phyloP scores from a whole-genome alignment of 768 basidiomycete species.

The Ephemerocybe angulata region DNA sequence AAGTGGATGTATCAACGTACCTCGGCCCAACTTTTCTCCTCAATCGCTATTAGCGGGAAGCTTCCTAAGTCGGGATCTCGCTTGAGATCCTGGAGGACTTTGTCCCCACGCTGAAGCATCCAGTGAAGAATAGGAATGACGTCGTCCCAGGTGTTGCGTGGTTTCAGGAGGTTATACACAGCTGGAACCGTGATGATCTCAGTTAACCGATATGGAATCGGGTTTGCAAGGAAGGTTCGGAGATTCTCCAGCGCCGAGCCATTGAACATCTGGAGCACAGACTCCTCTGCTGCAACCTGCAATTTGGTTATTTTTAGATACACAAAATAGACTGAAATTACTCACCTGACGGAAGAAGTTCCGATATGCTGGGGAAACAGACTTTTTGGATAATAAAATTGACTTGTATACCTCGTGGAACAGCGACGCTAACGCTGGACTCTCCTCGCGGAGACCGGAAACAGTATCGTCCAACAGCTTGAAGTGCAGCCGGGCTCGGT shows the following conservation, averaged over 20 bases:
- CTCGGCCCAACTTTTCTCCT: background rate
- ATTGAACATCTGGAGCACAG: background rate
- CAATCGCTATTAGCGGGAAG: no score
- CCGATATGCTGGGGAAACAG: background rate
- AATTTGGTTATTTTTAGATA: background rate
- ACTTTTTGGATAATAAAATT: background rate
- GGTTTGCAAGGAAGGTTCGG: background rate
- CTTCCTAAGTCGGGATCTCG: no score
- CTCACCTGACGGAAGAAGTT: background rate
- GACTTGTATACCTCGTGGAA: background rate
- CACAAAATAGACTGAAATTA: background rate
- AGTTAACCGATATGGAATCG: background rate
- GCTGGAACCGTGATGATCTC: background rate
- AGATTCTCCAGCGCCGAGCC: background rate
- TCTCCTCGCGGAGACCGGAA: background rate
- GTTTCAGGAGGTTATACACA: background rate
- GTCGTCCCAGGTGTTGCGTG: background rate
- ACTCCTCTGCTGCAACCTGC: background rate
- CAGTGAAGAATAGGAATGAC: no score
- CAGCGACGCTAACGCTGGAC: background rate
- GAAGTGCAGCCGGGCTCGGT: background rate
- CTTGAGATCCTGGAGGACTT: no score
- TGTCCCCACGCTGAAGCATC: no score
- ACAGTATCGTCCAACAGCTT: background rate
- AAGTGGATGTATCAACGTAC: background rate